Conservation (phyloP, 2,329 filamentous ascomycete species). For the Aspergillus fructus region DNA sequence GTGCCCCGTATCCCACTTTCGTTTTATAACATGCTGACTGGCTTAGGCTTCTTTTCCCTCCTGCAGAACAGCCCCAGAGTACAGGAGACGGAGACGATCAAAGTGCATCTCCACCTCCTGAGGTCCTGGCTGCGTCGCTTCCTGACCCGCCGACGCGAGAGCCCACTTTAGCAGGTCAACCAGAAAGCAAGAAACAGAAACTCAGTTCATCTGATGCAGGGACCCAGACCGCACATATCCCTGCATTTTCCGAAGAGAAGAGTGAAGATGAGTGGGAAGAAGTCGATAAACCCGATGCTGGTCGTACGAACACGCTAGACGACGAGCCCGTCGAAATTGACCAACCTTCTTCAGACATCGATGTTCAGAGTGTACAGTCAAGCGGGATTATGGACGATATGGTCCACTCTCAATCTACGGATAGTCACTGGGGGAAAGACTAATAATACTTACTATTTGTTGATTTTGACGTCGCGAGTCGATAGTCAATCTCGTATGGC, state of each 20-base stretch:
- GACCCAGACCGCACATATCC: constrained; percentile 3
- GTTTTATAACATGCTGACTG: constrained; percentile 2
- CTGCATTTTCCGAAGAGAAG: constrained; percentile 23
- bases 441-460: constrained; percentile 8
- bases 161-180: constrained; percentile 44
- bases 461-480: neutral
- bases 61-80: constrained; percentile 34
- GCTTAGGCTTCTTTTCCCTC: constrained; percentile 50
- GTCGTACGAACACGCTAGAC: constrained; percentile 27
- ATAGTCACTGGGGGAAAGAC: constrained; percentile 22
- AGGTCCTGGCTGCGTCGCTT: constrained; percentile 42
- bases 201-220: constrained; percentile 18
- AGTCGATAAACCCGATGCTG: constrained; percentile 30
- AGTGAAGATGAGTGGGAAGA: constrained; percentile 44
- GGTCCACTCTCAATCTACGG: constrained; percentile 23
- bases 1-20: constrained; percentile 34
- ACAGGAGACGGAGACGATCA: constrained; percentile 6
- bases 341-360: constrained; percentile 27
- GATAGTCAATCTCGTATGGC: neutral
- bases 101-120: constrained; percentile 17
- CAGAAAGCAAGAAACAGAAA: constrained; percentile 51
- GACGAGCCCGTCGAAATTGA: constrained; percentile 36
- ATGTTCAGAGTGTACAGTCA: constrained; percentile 37
- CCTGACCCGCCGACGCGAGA: constrained; percentile 51
- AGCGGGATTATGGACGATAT: constrained; percentile 32